A percentile compares a stretch with the other conserved stretches of the same genome.
Conservation (phyloP, 2,329 filamentous ascomycete genomes). For the Aspergillus brasiliensis region DNA sequence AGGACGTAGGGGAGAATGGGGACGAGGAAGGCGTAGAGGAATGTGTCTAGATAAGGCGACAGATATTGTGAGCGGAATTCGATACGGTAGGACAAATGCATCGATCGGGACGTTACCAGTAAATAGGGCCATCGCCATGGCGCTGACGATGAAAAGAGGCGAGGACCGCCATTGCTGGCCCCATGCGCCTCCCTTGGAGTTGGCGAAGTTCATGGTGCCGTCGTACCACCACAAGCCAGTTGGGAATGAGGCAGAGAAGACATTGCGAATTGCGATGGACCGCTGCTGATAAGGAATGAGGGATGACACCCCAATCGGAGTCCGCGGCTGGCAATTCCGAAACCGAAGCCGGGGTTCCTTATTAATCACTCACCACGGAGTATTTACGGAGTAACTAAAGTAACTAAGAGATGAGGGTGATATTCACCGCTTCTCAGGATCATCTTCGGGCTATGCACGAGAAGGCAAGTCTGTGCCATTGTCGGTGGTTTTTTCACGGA, state of each 20-base stretch:
- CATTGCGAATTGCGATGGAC: slow-evolving; percentile 2
- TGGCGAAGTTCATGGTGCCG: slow-evolving; percentile 13
- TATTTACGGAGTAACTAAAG: too few species aligned
- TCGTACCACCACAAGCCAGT: background rate
- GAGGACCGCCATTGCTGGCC: slow-evolving; percentile 28
- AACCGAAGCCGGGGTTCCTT: background rate
- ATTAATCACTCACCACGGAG: too few species aligned
- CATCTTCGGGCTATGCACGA: too few species aligned
- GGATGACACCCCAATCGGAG: background rate
- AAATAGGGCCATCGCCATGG: slow-evolving; percentile 29
- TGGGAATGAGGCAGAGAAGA: background rate
- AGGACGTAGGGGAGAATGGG: slow-evolving; percentile 34
- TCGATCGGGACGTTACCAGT: slow-evolving; percentile 14
- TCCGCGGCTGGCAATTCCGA: background rate
- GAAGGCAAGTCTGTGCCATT: too few species aligned
- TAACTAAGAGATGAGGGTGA: too few species aligned
- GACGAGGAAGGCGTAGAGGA: slow-evolving; percentile 34
- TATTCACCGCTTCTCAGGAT: too few species aligned
- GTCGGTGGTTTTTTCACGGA: too few species aligned
- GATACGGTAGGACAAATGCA: background rate
- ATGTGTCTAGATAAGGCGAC: slow-evolving; percentile 23
- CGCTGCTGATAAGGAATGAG: background rate
- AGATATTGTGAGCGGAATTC: background rate
- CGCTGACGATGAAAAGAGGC: slow-evolving; percentile 23
- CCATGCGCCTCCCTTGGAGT: slow-evolving; percentile 13